Conservation (phyloP, 352 stramenopile species). For the Phytophthora syringae region DNA sequence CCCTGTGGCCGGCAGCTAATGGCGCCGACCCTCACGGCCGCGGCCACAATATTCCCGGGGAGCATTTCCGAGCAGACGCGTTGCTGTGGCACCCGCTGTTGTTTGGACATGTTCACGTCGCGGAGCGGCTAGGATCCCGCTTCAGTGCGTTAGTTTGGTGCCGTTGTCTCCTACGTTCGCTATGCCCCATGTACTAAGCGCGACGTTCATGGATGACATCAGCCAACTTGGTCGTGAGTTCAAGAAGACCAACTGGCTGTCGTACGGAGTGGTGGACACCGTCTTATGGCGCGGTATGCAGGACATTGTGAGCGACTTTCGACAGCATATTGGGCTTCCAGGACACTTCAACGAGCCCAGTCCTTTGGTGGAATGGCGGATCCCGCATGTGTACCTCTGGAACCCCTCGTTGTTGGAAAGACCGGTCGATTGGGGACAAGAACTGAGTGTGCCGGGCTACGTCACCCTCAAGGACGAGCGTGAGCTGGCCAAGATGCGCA, state of each 20-base stretch:
- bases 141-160: slow-evolving; percentile 48
- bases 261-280: slow-evolving; percentile 50
- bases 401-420: slow-evolving; percentile 41
- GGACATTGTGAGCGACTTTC: slow-evolving; percentile 50
- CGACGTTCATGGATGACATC: slow-evolving; percentile 36
- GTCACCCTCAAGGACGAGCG: slow-evolving; percentile 40
- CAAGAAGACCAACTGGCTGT: slow-evolving; percentile 47
- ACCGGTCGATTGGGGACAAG: slow-evolving; percentile 49
- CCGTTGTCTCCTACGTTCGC: slow-evolving; percentile 48
- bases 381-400: slow-evolving; percentile 56
- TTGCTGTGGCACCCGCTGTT: slow-evolving; percentile 50
- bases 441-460: slow-evolving; percentile 49
- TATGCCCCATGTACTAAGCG: slow-evolving; percentile 52
- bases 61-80: slow-evolving; percentile 49
- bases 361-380: slow-evolving; percentile 48
- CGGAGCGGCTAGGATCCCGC: slow-evolving; percentile 52
- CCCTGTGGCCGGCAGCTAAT: slow-evolving; percentile 41
- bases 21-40: slow-evolving; percentile 33
- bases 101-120: slow-evolving; percentile 49
- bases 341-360: slow-evolving; percentile 35
- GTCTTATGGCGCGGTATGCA: slow-evolving; percentile 40
- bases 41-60: slow-evolving; percentile 34
- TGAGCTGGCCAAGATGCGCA: slow-evolving; percentile 35
- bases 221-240: slow-evolving; percentile 32
- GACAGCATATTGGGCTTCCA: slow-evolving; percentile 41